Conservation (phyloP, 768 basidiomycete genomes). For the Leucosporidium creatinivorum region DNA sequence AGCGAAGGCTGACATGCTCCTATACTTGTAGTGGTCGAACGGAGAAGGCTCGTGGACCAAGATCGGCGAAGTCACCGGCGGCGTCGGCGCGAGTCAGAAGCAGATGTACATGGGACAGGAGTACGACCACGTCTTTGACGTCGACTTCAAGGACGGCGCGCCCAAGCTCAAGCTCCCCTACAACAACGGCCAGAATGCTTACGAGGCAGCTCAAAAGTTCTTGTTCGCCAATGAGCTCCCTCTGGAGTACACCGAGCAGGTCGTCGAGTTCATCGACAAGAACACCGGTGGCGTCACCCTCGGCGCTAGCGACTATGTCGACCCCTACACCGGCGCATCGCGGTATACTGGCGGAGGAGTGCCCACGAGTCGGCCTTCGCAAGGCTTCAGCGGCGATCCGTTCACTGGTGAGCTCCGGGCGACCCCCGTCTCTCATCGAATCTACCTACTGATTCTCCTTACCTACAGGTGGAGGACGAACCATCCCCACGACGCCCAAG, state of each 20-base stretch:
- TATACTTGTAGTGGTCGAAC: constrained; percentile 64
- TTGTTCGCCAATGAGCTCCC: constrained; percentile 76
- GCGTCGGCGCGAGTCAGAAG: constrained; percentile 79
- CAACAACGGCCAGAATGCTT: constrained; percentile 83
- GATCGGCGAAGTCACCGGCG: constrained; percentile 92
- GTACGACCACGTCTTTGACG: constrained; percentile 99
- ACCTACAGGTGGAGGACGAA: constrained; percentile 24
- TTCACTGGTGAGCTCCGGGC: constrained; percentile 28
- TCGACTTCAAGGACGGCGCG: constrained; percentile 86
- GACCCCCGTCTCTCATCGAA: no score
- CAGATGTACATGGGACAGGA: constrained; percentile 88
- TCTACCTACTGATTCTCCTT: no score
- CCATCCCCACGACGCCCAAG: neutral
- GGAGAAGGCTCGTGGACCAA: constrained; percentile 70
- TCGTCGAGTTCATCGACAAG: constrained; percentile 87
- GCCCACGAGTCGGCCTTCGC: neutral
- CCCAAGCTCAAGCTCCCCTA: constrained; percentile 92
- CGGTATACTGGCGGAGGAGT: constrained; percentile 20
- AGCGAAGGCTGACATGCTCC: neutral
- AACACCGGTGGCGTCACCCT: constrained; percentile 73
- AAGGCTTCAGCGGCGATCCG: constrained; percentile 19
- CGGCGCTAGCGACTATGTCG: constrained; percentile 49
- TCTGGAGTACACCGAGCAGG: constrained; percentile 71
- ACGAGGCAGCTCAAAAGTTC: constrained; percentile 79
- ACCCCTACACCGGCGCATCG: constrained; percentile 76